Evolutionary conservation across 208 protist genomes (phyloP).

Genomic region (Acanthamoeba polyphaga): DNA sequence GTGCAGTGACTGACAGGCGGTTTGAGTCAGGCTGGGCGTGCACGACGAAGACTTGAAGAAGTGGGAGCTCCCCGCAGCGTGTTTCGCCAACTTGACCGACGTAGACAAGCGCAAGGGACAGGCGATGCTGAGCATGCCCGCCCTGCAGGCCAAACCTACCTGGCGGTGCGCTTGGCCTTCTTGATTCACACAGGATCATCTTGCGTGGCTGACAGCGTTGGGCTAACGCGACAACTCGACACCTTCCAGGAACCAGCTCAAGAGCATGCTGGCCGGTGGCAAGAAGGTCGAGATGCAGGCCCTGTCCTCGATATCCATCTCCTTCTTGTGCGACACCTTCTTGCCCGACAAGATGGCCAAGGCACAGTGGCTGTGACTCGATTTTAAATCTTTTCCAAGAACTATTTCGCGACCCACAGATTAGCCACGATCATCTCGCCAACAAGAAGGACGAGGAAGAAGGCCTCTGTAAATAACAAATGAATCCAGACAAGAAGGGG

Average conservation of each 20-base stretch:
- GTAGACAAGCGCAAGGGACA: constrained; percentile 50
- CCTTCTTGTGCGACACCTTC: constrained; percentile 74
- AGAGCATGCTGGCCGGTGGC: neutral
- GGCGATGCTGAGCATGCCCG: constrained; percentile 49
- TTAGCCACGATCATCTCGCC: neutral
- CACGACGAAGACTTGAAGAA: neutral
- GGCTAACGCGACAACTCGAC: neutral
- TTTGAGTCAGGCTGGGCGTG: neutral
- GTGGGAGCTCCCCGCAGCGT: neutral
- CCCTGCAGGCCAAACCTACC: constrained; percentile 48
- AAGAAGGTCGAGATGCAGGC: constrained; percentile 64
- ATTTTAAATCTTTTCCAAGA: neutral
- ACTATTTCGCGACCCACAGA: neutral
- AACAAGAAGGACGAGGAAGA: too few species aligned
- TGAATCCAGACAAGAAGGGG: neutral
- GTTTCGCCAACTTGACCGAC: constrained; percentile 1
- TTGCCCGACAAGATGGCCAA: neutral
- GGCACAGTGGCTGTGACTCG: neutral
- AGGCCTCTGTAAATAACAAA: neutral
- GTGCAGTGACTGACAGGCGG: neutral
- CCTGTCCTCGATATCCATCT: constrained; percentile 31
- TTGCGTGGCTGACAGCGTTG: too few species aligned
- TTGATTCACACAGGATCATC: neutral
- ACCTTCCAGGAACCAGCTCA: constrained; percentile 30
- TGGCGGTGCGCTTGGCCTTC: constrained; percentile 17